Evolutionary conservation across 1,139 yeast species (phyloP), one percentile per base, ranked within the genome.

Genomic region (Groenewaldozyma sp.): DNA sequence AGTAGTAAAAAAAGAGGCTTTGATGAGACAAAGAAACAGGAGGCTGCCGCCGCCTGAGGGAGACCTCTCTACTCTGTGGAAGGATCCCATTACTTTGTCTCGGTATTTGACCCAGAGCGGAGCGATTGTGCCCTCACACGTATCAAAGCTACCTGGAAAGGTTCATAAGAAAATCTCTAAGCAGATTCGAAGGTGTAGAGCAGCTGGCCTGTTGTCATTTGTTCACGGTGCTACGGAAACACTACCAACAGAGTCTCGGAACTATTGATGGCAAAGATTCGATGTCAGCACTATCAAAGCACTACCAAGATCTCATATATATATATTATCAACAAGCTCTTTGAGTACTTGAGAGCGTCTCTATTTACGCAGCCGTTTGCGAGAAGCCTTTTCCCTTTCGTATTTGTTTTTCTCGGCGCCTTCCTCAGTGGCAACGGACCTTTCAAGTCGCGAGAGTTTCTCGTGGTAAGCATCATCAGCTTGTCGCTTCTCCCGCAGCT

Each of bases 371-470:
- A 22, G 11, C 11, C 26, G 26, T 3, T 32, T 18, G 14, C 38
- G 27, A 7, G 22, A n/a, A 60, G 73, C 78, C 70, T 76, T 82
- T 57, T 87, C 97, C 48, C 87, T 72, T 58, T 86, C 95, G 60
- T 87, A 88, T 53, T 79, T 79, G 58, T 91, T 88, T 70, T 83
- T 82, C 56, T 86, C 96, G 4, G 93, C 83, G 53, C 97, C 97
- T 68, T 88, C 97, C 51, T 81, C 83, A 2, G 95, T 84, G 48
- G 82, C 82, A 55, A 88, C 83, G 41, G 88, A 76, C 53, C 88
- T 82, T 58, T 82, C 79, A 60, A 93, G 79, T 48, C 73, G 74
- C 35, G 94, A 82, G 86, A 91, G 83, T 70, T 86, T 88, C 52
- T 77, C 73, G 60, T 91, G 97, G 60, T 93, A 93, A 17, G 75